These are phyloP conservation scores for Schizophyllum amplum DNA, from an alignment of 1,284 basidiomycete genomes.

Conservation along the genomic window DNA sequence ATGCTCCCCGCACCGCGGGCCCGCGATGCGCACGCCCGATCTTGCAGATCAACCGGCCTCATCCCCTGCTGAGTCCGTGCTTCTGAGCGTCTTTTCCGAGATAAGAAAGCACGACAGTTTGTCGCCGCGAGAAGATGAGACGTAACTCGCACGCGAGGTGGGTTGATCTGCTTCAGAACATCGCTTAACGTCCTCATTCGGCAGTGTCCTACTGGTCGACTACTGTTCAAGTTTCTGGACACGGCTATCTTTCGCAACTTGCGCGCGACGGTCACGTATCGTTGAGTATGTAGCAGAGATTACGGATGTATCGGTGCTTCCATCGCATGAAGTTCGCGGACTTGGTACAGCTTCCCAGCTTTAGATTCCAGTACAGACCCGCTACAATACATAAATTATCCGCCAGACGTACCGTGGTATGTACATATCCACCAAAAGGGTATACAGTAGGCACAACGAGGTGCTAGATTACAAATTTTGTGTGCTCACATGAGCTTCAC, in stretches of 20 bases:
- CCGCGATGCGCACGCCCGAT: not conserved
- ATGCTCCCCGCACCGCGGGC: not conserved
- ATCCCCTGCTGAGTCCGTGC: too few relatives aligned
- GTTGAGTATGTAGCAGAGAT: not conserved
- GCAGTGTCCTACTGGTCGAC: not conserved
- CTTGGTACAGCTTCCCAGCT: not conserved
- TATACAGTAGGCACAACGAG: not conserved
- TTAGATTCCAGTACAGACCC: not conserved
- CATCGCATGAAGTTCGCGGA: not conserved
- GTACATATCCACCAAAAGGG: not conserved
- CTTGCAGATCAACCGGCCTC: not conserved
- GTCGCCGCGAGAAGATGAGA: not conserved
- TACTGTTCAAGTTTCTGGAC: not conserved
- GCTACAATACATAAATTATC: not conserved
- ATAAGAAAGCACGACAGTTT: not conserved
- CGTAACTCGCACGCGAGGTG: not conserved
- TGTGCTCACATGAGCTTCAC: not conserved
- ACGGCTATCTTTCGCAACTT: not conserved
- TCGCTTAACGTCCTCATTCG: not conserved
- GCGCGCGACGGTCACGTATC: not conserved
- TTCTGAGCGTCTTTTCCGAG: not conserved
- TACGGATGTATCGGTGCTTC: not conserved
- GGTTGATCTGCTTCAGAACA: not conserved
- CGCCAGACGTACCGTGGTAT: not conserved
- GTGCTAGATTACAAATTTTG: not conserved